Conservation (phyloP, 208 protist genomes). For the Trypanosoma caninum region DNA sequence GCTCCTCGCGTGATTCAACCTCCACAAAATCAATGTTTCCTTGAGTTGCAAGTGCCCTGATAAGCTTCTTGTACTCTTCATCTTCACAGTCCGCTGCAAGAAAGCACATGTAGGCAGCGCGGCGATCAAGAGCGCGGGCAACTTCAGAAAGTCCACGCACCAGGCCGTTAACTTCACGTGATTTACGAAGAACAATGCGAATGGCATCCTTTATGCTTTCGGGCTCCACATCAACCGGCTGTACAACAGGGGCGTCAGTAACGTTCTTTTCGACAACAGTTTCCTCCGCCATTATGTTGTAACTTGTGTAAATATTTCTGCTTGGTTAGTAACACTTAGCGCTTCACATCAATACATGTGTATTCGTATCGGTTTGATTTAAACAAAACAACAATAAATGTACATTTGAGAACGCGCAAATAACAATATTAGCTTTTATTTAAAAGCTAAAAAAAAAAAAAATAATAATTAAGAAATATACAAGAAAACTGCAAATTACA, state of each 20-base stretch:
- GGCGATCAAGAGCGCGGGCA: slow-evolving; percentile 38
- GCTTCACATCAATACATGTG: not conserved
- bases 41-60: slow-evolving; percentile 34
- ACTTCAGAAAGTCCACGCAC: slow-evolving; percentile 44
- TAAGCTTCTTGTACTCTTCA: slow-evolving; percentile 50
- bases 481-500: not conserved
- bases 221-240: slow-evolving; percentile 46
- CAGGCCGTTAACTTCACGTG: slow-evolving; percentile 38
- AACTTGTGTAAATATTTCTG: slow-evolving; percentile 8
- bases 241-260: slow-evolving; percentile 45
- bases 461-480: not conserved
- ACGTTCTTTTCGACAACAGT: slow-evolving; percentile 8
- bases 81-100: slow-evolving; percentile 49
- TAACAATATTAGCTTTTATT: no score
- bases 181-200: slow-evolving; percentile 37
- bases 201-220: slow-evolving; percentile 36
- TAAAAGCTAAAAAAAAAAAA: slow-evolving; percentile 10
- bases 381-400: not conserved
- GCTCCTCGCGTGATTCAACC: slow-evolving; percentile 29
- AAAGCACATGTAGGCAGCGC: slow-evolving; percentile 40
- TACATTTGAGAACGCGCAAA: no score
- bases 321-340: slow-evolving; percentile 6
- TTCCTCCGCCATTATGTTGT: slow-evolving; percentile 29
- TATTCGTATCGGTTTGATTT: not conserved
- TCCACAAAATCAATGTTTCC: slow-evolving; percentile 41